Evolutionary conservation across 1,139 yeast species (phyloP).

Genomic region (Protomyces pachydermus): DNA sequence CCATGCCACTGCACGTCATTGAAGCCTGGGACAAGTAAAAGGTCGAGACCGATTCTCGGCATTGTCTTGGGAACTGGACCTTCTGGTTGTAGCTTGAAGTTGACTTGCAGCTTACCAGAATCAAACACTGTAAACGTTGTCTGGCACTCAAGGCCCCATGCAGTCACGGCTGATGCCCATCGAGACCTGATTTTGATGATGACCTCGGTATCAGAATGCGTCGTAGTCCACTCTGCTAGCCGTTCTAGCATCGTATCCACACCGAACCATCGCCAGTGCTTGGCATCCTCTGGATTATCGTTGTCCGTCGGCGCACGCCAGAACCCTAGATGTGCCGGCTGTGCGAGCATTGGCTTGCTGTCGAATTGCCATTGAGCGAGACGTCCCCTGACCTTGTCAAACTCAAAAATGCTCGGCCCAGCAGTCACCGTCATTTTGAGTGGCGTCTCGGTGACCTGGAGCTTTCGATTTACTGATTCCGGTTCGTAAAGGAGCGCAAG

Average conservation of each 20-base stretch:
- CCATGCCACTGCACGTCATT: conserved; percentile 40
- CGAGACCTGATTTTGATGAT: conserved; percentile 1
- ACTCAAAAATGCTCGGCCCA: conserved; percentile 21
- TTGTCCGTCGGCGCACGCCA: conserved; percentile 43
- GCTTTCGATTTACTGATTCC: not conserved
- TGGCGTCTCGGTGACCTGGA: conserved; percentile 17
- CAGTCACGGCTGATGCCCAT: conserved; percentile 26
- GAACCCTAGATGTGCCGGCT: conserved; percentile 34
- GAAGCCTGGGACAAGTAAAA: conserved; percentile 27
- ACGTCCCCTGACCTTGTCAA: conserved; percentile 32
- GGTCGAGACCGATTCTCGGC: conserved; percentile 38
- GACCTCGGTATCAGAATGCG: conserved; percentile 24
- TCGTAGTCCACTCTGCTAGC: not conserved
- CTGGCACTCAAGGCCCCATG: conserved; percentile 24
- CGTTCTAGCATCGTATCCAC: conserved; percentile 30
- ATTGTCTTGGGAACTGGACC: conserved; percentile 29
- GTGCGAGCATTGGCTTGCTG: conserved; percentile 27
- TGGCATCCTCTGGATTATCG: conserved; percentile 35
- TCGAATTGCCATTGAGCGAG: conserved; percentile 31
- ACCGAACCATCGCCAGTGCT: conserved; percentile 34
- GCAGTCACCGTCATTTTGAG: not conserved
- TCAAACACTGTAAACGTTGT: conserved; percentile 18
- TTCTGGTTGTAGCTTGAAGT: conserved; percentile 13
- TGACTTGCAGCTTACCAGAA: conserved; percentile 3
- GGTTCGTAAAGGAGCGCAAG: not conserved